These are phyloP conservation scores for Lipomyces chichibuensis DNA, from an alignment of 805 yeast genomes.

Conservation along the genomic window DNA sequence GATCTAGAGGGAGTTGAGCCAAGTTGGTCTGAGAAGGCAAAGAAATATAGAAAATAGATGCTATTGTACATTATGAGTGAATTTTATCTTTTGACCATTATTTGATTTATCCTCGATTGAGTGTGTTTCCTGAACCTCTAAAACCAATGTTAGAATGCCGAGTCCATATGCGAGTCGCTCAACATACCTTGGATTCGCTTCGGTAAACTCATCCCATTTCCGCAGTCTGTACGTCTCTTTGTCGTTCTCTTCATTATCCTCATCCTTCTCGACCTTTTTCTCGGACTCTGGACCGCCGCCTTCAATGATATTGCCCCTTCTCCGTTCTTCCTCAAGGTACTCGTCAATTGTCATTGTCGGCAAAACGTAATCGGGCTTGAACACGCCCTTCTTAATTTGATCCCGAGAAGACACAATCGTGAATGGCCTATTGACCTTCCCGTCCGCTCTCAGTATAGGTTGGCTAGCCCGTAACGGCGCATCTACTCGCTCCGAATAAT, in stretches of 20 bases:
- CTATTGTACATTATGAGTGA: not conserved
- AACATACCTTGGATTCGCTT: slow-evolving; percentile 61
- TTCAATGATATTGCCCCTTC: slow-evolving; percentile 72
- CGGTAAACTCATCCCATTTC: slow-evolving; percentile 93
- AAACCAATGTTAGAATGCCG: not conserved
- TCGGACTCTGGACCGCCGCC: slow-evolving; percentile 40
- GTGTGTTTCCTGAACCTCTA: slow-evolving; percentile 85
- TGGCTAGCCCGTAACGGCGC: slow-evolving; percentile 36
- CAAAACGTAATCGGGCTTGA: slow-evolving; percentile 87
- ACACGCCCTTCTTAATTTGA: slow-evolving; percentile 64
- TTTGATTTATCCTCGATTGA: slow-evolving; percentile 57
- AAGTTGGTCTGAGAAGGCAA: slow-evolving; percentile 37
- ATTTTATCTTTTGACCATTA: not conserved
- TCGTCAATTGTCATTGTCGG: slow-evolving; percentile 97
- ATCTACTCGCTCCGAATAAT: slow-evolving; percentile 69
- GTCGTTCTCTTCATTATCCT: slow-evolving; percentile 65
- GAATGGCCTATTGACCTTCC: slow-evolving; percentile 83
- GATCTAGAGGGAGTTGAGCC: slow-evolving; percentile 38
- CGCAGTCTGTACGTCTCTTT: slow-evolving; percentile 73
- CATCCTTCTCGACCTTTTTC: slow-evolving; percentile 58
- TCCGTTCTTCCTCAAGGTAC: slow-evolving; percentile 79
- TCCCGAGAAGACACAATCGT: slow-evolving; percentile 62
- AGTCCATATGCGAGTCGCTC: not conserved
- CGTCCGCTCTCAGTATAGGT: slow-evolving; percentile 67
- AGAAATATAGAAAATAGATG: not conserved